Evolutionary conservation across 106 monocot genomes (phyloP).

Genomic region (Dactylorhiza incarnata): DNA sequence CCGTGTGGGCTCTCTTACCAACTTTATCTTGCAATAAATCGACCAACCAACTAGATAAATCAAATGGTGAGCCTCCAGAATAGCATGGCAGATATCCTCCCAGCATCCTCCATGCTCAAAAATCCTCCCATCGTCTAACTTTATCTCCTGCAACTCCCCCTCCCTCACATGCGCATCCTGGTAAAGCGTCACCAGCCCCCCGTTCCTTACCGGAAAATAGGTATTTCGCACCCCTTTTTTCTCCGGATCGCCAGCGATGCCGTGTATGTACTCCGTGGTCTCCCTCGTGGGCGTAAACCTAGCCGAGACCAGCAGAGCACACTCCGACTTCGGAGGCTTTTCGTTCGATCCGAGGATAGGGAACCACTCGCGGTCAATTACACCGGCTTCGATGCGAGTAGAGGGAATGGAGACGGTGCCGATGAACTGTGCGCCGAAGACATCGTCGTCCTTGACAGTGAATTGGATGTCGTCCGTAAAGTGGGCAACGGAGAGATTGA

Average conservation of each 20-base stretch:
- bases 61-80: slow-evolving; percentile 70
- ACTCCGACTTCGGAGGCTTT: slow-evolving; percentile 38
- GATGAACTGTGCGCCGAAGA: slow-evolving; percentile 61
- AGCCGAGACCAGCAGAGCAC: slow-evolving; percentile 33
- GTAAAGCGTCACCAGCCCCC: slow-evolving; percentile 53
- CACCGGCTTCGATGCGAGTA: slow-evolving; percentile 11
- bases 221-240: slow-evolving; percentile 22
- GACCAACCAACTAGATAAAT: slow-evolving; percentile 75
- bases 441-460: slow-evolving; percentile 63
- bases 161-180: slow-evolving; percentile 63
- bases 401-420: slow-evolving; percentile 40
- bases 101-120: slow-evolving; percentile 51
- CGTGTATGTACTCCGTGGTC: slow-evolving; percentile 20
- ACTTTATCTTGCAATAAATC: slow-evolving; percentile 43
- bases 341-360: slow-evolving; percentile 27
- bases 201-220: slow-evolving; percentile 46
- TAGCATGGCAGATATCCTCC: slow-evolving; percentile 81
- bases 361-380: slow-evolving; percentile 32
- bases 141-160: slow-evolving; percentile 48
- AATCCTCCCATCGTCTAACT: slow-evolving; percentile 29
- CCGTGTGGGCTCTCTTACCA: slow-evolving; percentile 49
- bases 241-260: slow-evolving; percentile 37
- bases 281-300: slow-evolving; percentile 21
- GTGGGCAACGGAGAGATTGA: slow-evolving; percentile 56
- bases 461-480: slow-evolving; percentile 25